These are phyloP conservation scores for Zygoascus meyerae DNA, from an alignment of 1,139 yeast species.

Conservation along the genomic window DNA sequence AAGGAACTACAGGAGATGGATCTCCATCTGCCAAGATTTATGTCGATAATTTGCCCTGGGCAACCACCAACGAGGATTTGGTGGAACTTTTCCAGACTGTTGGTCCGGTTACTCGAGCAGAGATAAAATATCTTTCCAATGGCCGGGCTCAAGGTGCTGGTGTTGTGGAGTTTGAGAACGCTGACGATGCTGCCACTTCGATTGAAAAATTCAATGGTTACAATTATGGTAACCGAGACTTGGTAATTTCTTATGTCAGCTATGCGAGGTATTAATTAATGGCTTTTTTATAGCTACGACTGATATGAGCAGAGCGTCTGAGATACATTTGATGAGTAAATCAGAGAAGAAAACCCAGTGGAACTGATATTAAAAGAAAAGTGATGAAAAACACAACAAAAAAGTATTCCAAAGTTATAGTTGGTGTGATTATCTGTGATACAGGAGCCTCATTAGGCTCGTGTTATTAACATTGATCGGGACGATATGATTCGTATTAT, in stretches of 20 bases:
- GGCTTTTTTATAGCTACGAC: not conserved
- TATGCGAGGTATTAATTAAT: conserved; percentile 22
- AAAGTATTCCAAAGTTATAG: not conserved
- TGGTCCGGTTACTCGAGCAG: conserved; percentile 73
- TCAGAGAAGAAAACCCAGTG: not conserved
- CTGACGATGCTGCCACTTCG: conserved; percentile 68
- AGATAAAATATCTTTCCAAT: conserved; percentile 56
- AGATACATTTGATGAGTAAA: not conserved
- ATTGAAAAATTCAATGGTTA: conserved; percentile 69
- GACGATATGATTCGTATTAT: not conserved
- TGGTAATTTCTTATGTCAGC: conserved; percentile 55
- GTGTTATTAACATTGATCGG: not conserved
- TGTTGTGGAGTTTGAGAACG: conserved; percentile 68
- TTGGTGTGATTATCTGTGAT: not conserved
- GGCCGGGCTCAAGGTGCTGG: conserved; percentile 82
- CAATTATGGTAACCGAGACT: conserved; percentile 75
- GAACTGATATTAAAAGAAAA: not conserved
- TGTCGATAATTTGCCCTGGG: conserved; percentile 79
- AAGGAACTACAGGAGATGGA: conserved; percentile 61
- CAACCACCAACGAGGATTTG: conserved; percentile 80
- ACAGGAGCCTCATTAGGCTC: not conserved
- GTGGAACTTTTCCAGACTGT: conserved; percentile 81
- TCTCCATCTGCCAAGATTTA: conserved; percentile 57
- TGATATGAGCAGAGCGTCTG: not conserved
- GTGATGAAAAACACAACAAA: not conserved